Percentiles rank a stretch among this genome's conserved stretches.
phyloP scores from a whole-genome alignment of 371 early-diverging fungal species.

The Zopfochytrium polystomum region DNA sequence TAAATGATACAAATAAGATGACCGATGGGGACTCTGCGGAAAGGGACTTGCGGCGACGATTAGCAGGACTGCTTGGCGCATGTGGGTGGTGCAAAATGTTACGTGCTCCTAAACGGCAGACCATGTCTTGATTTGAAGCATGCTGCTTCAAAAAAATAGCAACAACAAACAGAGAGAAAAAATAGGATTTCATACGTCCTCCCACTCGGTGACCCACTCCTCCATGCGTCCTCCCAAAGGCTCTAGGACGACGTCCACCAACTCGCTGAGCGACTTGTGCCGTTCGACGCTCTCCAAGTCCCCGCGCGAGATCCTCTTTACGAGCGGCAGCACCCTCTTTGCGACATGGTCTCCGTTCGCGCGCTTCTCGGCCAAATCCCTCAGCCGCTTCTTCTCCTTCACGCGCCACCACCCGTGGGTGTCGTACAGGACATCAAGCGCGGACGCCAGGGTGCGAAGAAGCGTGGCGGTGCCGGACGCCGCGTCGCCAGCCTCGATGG shows the following conservation, averaged over 20 bases:
- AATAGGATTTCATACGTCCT: too few relatives aligned
- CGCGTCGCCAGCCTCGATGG: conserved; percentile 31
- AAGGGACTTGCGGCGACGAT: too few relatives aligned
- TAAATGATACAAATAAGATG: too few relatives aligned
- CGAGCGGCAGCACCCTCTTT: conserved; percentile 18
- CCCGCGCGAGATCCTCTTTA: conserved; percentile 26
- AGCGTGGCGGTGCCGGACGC: conserved; percentile 25
- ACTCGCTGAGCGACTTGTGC: conserved; percentile 12
- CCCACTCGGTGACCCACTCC: conserved; percentile 28
- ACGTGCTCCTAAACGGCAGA: too few relatives aligned
- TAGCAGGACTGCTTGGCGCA: too few relatives aligned
- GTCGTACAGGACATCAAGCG: conserved; percentile 24
- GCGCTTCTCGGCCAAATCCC: conserved; percentile 18
- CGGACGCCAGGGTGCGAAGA: conserved; percentile 10
- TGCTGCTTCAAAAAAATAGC: too few relatives aligned
- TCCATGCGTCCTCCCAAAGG: conserved; percentile 22
- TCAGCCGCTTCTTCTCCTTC: conserved; percentile 23
- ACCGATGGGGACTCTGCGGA: too few relatives aligned
- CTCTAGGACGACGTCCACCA: conserved; percentile 22
- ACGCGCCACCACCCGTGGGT: conserved; percentile 28
- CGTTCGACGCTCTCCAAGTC: conserved; percentile 27
- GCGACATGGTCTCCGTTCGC: conserved; percentile 12
- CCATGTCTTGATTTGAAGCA: too few relatives aligned
- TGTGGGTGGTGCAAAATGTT: too few relatives aligned
- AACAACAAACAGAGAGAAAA: too few relatives aligned